Evolutionary conservation across 208 protist genomes (phyloP), one percentile per base, ranked within the genome.

Genomic region (Acanthamoeba culbertsoni): DNA sequence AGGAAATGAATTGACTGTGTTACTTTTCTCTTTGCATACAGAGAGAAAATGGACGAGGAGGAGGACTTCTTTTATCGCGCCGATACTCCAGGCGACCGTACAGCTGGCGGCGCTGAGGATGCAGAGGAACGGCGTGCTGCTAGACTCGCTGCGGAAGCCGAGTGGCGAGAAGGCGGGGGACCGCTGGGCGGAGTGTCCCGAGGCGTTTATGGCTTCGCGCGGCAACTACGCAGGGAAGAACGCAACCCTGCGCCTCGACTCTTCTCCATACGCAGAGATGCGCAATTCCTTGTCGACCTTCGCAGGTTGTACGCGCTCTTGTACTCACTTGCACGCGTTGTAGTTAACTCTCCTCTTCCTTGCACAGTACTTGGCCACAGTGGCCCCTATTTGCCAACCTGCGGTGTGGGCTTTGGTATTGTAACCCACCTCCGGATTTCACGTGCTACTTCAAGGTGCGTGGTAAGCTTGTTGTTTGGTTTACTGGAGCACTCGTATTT

Each of bases 361-460:
- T 7, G n/a, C 37, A 0, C 10, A 89, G 79, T 48, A 33, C 53
- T 6, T 62, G 26, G 45, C 4, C 46, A 62, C 23, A 57, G 45
- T 28, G 28, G 46, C 79, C 79, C 4, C 20, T 89, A 12, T 18
- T n/a, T 6, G 79, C 79, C 53, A 89, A 89, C 53, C n/a, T 89
- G 79, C 14, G 79, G 31, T 89, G 79, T 55, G 79, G 79, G 6
- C 79, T 89, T n/a, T 89, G 79, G 79, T 89, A 89, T 37, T 89
- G 79, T n/a, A 33, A 79, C 28, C 79, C 79, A 16, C 51, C 45
- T 14, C 79, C 79, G 31, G 79, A 18, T 8, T 57, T 65, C 79
- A 89, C 79, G 51, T 89, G 79, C 48, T 89, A 89, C 53, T 89
- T 89, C 53, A 89, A 89, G 79, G 79, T 89, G 14, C 28, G n/a